Evolutionary conservation across 495 filamentous ascomycete species (phyloP).

Genomic region (Aspergillus avenaceus): DNA sequence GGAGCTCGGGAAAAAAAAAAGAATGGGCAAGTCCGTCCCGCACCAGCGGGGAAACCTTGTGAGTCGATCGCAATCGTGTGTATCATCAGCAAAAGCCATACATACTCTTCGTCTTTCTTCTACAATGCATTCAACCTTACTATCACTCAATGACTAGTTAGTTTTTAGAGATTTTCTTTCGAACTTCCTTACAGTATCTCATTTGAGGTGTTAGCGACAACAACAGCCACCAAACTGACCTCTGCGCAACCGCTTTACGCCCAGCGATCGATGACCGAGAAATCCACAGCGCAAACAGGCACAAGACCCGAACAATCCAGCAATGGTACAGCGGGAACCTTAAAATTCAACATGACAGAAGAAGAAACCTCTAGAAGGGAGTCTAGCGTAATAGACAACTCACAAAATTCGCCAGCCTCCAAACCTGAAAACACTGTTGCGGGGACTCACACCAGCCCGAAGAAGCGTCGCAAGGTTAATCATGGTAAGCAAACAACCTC

Average conservation of each 20-base stretch:
- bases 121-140: slow-evolving; percentile 3
- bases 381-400: slow-evolving; percentile 27
- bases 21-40: slow-evolving; percentile 21
- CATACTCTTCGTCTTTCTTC: slow-evolving; percentile 6
- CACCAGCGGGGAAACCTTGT: slow-evolving; percentile 24
- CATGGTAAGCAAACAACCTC: slow-evolving; percentile 67
- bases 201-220: slow-evolving; percentile 7
- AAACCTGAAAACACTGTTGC: slow-evolving; percentile 34
- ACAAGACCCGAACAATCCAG: slow-evolving; percentile 21
- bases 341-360: slow-evolving; percentile 6
- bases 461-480: slow-evolving; percentile 99
- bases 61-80: slow-evolving; percentile 26
- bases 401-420: slow-evolving; percentile 26
- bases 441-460: slow-evolving; percentile 58
- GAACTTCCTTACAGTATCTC: slow-evolving; percentile 7
- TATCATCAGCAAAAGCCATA: slow-evolving; percentile 14
- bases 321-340: slow-evolving; percentile 16
- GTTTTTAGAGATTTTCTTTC: slow-evolving; percentile 26
- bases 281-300: slow-evolving; percentile 24
- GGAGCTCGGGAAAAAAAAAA: slow-evolving; percentile 30
- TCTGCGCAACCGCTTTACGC: slow-evolving; percentile 30
- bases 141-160: slow-evolving; percentile 5
- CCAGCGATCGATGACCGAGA: slow-evolving; percentile 38
- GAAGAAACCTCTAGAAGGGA: slow-evolving; percentile 22
- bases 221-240: slow-evolving; percentile 18